phyloP scores from a whole-genome alignment of 2,329 filamentous ascomycete species.

The Verticillium zaregamsianum region DNA sequence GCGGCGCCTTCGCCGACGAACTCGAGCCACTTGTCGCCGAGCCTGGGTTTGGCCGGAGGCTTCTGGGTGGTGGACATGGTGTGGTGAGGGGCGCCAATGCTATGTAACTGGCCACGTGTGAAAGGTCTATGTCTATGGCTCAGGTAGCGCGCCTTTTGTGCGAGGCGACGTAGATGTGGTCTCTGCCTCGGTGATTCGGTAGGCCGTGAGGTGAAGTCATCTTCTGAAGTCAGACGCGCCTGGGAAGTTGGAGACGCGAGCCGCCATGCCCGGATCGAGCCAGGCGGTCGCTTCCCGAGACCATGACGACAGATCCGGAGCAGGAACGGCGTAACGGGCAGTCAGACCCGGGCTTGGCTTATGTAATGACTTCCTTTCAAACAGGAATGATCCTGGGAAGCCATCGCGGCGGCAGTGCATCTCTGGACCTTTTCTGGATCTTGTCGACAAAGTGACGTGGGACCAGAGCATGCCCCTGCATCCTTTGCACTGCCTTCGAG shows the following conservation, averaged over 20 bases:
- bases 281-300: neutral
- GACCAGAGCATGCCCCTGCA: neutral
- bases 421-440: neutral
- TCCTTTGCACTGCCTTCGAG: neutral
- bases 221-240: neutral
- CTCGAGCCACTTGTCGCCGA: constrained; percentile 10
- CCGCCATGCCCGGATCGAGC: neutral
- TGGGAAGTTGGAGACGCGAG: neutral
- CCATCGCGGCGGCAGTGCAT: neutral
- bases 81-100: neutral
- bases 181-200: neutral
- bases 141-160: neutral
- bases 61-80: neutral
- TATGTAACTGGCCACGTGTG: neutral
- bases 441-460: too few relatives aligned
- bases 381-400: neutral
- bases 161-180: too few relatives aligned
- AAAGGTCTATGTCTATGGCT: neutral
- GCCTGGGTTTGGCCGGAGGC: neutral
- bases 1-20: constrained; percentile 68
- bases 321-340: neutral
- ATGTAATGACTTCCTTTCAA: neutral
- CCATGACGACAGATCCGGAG: neutral
- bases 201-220: neutral
- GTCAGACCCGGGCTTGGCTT: neutral